A percentile compares a stretch with the other conserved stretches of the same genome.
Conservation (phyloP, 805 yeast species). For the Candida quercuum region DNA sequence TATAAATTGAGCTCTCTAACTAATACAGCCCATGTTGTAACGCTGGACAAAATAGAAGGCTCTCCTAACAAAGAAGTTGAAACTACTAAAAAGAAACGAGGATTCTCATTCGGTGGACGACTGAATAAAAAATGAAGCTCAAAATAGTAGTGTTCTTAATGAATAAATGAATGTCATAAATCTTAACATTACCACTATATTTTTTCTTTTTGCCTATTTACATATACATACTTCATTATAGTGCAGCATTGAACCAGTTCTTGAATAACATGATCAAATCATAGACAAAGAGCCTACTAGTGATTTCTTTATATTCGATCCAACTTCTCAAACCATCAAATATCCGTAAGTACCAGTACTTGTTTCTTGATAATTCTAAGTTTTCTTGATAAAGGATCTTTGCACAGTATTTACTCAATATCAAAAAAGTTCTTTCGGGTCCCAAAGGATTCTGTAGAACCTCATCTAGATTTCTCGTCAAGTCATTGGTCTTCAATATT, state of each 20-base stretch:
- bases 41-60: constrained; percentile 19
- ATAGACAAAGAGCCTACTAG: constrained; percentile 13
- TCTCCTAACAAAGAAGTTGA: constrained; percentile 16
- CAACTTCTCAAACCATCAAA: constrained; percentile 16
- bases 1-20: constrained; percentile 18
- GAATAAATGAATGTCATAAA: neutral
- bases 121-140: neutral
- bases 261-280: constrained; percentile 13
- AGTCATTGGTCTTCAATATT: constrained; percentile 89
- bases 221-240: neutral
- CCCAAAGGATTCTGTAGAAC: constrained; percentile 77
- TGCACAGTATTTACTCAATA: constrained; percentile 89
- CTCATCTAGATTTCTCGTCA: constrained; percentile 87
- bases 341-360: neutral
- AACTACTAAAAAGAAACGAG: neutral
- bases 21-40: constrained; percentile 1
- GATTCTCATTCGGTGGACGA: constrained; percentile 4
- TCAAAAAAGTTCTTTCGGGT: constrained; percentile 78
- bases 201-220: neutral
- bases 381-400: constrained; percentile 68
- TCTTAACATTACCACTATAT: too few relatives aligned
- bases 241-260: constrained; percentile 7
- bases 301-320: constrained; percentile 13
- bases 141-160: neutral
- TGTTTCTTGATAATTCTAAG: constrained; percentile 28